Evolutionary conservation across 2,329 filamentous ascomycete species (phyloP).

Genomic region (Penicillium italicum): DNA sequence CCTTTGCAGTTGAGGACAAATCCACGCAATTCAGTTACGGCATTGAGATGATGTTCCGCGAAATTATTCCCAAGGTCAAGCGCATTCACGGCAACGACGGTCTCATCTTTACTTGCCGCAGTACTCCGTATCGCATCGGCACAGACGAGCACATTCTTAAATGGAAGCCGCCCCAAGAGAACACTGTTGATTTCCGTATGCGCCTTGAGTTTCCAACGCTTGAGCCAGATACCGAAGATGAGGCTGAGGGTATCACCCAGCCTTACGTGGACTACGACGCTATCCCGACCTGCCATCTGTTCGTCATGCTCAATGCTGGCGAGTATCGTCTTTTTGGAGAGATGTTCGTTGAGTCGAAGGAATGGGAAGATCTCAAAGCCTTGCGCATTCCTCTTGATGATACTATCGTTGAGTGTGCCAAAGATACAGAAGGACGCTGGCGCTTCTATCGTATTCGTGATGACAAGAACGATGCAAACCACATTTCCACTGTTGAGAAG

Average conservation of each 20-base stretch:
- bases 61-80: constrained; percentile 75
- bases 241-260: constrained; percentile 60
- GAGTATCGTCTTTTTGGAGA: constrained; percentile 64
- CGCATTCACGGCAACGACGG: constrained; percentile 84
- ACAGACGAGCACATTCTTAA: constrained; percentile 94
- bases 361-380: constrained; percentile 80
- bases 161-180: constrained; percentile 95
- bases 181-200: constrained; percentile 89
- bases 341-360: constrained; percentile 66
- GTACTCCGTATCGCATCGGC: constrained; percentile 79
- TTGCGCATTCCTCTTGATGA: constrained; percentile 75
- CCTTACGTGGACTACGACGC: constrained; percentile 75
- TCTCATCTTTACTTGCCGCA: constrained; percentile 93
- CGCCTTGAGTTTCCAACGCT: constrained; percentile 69
- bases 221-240: constrained; percentile 66
- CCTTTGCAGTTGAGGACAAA: constrained; percentile 84
- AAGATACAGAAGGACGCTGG: constrained; percentile 73
- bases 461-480: constrained; percentile 89
- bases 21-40: constrained; percentile 85
- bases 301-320: constrained; percentile 63
- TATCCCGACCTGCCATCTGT: constrained; percentile 69
- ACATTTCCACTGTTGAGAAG: constrained; percentile 75
- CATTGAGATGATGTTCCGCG: constrained; percentile 85
- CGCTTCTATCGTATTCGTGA: constrained; percentile 85
- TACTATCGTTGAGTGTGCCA: constrained; percentile 83